Evolutionary conservation across 768 basidiomycete species (phyloP), one percentile per base, ranked within the genome.

Genomic region (Boletus bicolor): DNA sequence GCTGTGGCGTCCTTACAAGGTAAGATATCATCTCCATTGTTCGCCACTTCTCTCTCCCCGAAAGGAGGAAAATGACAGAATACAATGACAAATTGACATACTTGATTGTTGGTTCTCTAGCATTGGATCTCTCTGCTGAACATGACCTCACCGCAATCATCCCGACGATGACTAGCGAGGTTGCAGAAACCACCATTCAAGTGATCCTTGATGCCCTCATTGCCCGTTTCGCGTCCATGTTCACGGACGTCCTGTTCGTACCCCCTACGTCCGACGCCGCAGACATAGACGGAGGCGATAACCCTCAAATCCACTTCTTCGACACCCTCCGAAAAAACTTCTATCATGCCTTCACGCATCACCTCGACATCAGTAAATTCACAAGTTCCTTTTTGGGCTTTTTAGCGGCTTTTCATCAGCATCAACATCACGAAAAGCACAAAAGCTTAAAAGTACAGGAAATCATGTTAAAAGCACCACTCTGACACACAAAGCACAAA

Each of bases 271-370:
- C 26, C 12, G 6, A 37, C 36, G 12, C 26, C 35, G 26, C 26
- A 11, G 36, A 30, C 26, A 38, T 17, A 9, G 28, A 55, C 10
- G 24, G 1, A 2, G 5, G 10, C 5, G 9, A 26, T n/a, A 37
- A 19, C n/a, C 17, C 10, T 21, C 36, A 35, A 12, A 30, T 34
- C 10, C 51, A 53, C 26, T 55, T 55, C 28, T 53, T 55, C 17
- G 42, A 53, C 17, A 53, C 54, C 9, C 54, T 55, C 19, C 42
- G 50, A 8, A 55, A 32, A 12, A 55, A 55, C 21, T 19, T 55
- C 5, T 44, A 53, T 15, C 19, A 21, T 7, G 54, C 54, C 12
- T 55, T 55, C 6, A 55, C 50, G 15, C 54, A 30, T 8, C 36
- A 43, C 41, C 49, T 53, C 54, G 50, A 44, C 26, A 28, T 28